These are phyloP conservation scores for Thozetella sp. DNA, from an alignment of 495 filamentous ascomycete genomes.

Conservation along the genomic window DNA sequence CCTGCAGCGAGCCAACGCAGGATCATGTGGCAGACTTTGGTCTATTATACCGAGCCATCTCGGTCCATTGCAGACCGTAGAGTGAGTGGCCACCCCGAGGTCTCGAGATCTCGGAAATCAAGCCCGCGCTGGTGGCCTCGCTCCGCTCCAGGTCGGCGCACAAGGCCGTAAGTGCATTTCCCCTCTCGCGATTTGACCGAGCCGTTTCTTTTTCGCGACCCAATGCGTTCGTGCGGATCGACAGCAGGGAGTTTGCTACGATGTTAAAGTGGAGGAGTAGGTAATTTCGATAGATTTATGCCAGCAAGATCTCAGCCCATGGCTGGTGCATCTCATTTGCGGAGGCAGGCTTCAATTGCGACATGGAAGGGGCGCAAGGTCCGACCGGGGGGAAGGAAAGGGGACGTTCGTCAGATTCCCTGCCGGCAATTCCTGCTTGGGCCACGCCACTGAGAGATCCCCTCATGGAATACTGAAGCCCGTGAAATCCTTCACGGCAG, in stretches of 20 bases:
- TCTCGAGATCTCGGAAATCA: too few relatives aligned
- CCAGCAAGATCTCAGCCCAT: neutral
- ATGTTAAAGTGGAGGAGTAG: neutral
- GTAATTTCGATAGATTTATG: slow-evolving; percentile 3
- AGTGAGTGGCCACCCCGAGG: too few relatives aligned
- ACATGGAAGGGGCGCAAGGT: neutral
- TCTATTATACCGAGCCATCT: too few relatives aligned
- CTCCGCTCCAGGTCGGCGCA: neutral
- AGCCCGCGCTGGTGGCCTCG: neutral
- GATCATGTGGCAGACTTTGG: too few relatives aligned
- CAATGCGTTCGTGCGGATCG: neutral
- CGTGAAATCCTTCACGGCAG: too few relatives aligned
- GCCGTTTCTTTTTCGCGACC: neutral
- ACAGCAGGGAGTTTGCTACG: neutral
- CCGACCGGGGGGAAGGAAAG: neutral
- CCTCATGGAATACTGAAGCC: too few relatives aligned
- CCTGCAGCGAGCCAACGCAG: neutral
- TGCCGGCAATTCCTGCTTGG: too few relatives aligned
- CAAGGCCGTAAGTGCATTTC: neutral
- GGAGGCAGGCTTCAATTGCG: neutral
- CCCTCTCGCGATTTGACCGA: neutral
- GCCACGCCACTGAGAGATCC: too few relatives aligned
- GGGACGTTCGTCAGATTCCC: too few relatives aligned
- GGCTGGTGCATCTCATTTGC: neutral
- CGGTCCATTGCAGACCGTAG: too few relatives aligned